Base-by-base conservation (phyloP, 2,329 filamentous ascomycete genomes). In the Arthroderma sp. region DNA sequence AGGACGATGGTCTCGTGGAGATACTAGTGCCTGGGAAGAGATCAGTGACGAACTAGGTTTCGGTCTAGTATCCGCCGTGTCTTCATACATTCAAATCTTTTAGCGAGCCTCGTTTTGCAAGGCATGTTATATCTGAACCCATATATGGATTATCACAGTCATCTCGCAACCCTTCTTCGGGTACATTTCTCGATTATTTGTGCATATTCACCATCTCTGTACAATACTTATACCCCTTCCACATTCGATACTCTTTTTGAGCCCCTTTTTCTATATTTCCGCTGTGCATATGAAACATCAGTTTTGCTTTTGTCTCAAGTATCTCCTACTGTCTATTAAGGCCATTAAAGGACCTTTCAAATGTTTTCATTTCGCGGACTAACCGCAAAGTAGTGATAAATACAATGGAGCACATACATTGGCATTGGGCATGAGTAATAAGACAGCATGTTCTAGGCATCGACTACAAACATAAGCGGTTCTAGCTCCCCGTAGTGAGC, bases 1-100 rank as follows among this genome's bases (percentile, higher is more conserved):
- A 65, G 49, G 71, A 74, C 57, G 72, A 74, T 25, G 72, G 71
- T 47, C 64, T 76, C 28, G 73, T 76, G 23, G 74, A 76, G 60
- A 76, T 76, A 49, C 60, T 74, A 31, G 72, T 76, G 41, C 74
- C 73, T 35, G 68, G 71, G 43, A 70, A 67, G 55, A 72, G 71
- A 60, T 64, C 68, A 54, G 47, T 47, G 41, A 47, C 47, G 28
- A 51, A 51, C 15, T 51, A 51, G 33, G 25, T 6, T 19, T 51
- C 47, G 19, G 47, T 25, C 23, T 33, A 15, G 9, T 35, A 31
- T 51, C 47, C n/a, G 47, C 19, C 28, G 7, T 19, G 28, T 7
- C 28, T 31, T 31, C n/a, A 19, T 19, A 19, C 47, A 51, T 51
- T 47, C 25, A 25, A 51, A 51, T 25, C 21, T 13, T 51, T 33